Evolutionary conservation across 2,329 filamentous ascomycete species (phyloP).

Genomic region (Colletotrichum lindemuthianum): DNA sequence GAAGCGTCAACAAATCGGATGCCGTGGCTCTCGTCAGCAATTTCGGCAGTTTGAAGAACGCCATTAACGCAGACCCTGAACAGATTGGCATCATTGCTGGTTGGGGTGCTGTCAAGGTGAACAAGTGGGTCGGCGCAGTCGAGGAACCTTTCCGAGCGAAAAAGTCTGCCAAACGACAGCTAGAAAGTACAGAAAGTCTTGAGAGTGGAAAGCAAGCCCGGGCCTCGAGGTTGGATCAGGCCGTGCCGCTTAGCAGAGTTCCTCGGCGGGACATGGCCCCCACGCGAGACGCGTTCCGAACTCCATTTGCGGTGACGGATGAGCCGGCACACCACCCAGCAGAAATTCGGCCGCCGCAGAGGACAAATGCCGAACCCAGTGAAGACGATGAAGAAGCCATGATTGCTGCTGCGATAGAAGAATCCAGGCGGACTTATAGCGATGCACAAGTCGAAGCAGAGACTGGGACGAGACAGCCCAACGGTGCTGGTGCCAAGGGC

Average conservation of each 20-base stretch:
- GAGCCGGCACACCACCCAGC: conserved; percentile 16
- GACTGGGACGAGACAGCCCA: conserved; percentile 33
- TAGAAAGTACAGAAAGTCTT: conserved; percentile 38
- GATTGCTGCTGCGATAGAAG: conserved; percentile 58
- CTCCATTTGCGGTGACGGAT: conserved; percentile 37
- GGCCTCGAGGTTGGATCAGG: conserved; percentile 48
- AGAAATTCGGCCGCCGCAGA: conserved; percentile 42
- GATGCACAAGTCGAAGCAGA: conserved; percentile 39
- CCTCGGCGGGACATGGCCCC: conserved; percentile 53
- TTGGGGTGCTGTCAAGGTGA: conserved; percentile 96
- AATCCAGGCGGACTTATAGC: conserved; percentile 52
- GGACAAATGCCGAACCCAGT: conserved; percentile 49
- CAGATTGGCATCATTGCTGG: conserved; percentile 86
- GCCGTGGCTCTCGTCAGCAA: conserved; percentile 89
- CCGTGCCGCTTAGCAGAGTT: conserved; percentile 51
- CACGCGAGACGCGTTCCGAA: conserved; percentile 34
- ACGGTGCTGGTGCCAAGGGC: conserved; percentile 40
- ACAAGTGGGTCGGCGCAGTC: conserved; percentile 83
- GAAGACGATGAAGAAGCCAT: conserved; percentile 62
- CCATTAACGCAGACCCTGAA: conserved; percentile 88
- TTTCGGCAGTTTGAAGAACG: conserved; percentile 88
- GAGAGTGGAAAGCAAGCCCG: conserved; percentile 41
- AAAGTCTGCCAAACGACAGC: conserved; percentile 68
- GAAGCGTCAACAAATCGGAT: conserved; percentile 94
- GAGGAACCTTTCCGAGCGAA: conserved; percentile 85